Evolutionary conservation across 129 eudicot species (phyloP), one percentile per base, ranked within the genome.

Genomic region (Artemisia tridentata): DNA sequence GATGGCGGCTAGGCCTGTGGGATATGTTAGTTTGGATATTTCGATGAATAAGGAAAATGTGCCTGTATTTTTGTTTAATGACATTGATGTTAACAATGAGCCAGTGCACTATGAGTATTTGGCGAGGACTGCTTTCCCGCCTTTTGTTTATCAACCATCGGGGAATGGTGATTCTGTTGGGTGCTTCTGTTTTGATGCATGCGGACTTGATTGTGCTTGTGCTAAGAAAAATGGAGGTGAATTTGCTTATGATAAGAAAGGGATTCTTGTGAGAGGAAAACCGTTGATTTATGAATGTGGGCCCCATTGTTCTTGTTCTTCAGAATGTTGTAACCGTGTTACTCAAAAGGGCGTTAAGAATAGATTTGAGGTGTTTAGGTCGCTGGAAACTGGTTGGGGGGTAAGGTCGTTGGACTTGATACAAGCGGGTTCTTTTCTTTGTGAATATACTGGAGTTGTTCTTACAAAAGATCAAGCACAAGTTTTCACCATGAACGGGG

Each of bases 331-430:
- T 50, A 88, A 88, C 19, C 87, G 96, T 8, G 87, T 88, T 43
- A 81, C 71, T n/a, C 96, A 86, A 65, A 81, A 81, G 43, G 96
- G 96, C n/a, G 71, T 85, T 18, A 79, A 67, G 70, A 79, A 86
- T 38, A 76, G 78, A 43, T 77, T 88, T 57, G 96, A 88, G 63
- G 85, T 88, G 47, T 88, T 85, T 67, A 78, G 96, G 29, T 88
- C 96, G 0, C 71, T 77, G 56, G 96, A 85, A 82, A 85, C 96
- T 10, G 85, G 84, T 56, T 88, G 96, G 96, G 96, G 89, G 13
- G 87, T 88, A 71, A 79, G 96, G 80, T 88, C 96, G 3, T 60
- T 88, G 74, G 88, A 88, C 19, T 61, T 88, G 76, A 79, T 88
- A 25, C 87, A 63, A 53, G 96, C 91, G n/a, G 96, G 96, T 9